Evolutionary conservation across 1,284 basidiomycete genomes (phyloP).

Genomic region (Thecaphora thlaspeos): DNA sequence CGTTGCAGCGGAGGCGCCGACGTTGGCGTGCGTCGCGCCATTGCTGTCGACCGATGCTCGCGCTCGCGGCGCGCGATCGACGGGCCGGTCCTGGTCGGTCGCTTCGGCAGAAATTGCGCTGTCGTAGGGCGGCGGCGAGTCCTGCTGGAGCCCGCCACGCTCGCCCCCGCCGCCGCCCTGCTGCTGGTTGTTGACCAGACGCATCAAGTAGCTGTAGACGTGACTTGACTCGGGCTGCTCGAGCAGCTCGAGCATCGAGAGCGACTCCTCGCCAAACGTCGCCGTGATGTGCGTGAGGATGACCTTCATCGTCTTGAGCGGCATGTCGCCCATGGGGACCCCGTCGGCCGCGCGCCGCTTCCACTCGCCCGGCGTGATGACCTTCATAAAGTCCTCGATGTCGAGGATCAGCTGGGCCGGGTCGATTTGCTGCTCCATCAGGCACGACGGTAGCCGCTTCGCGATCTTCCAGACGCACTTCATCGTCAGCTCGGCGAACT

Average conservation of each 20-base stretch:
- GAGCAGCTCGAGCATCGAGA: conserved; percentile 47
- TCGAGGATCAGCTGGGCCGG: conserved; percentile 87
- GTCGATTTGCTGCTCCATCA: conserved; percentile 76
- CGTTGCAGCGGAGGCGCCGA: no score
- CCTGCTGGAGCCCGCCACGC: no score
- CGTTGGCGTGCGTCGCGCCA: no score
- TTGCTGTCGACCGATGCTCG: no score
- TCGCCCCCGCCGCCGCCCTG: no score
- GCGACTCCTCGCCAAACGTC: conserved; percentile 42
- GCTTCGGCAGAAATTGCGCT: no score
- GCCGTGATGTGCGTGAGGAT: conserved; percentile 59
- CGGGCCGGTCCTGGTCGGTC: no score
- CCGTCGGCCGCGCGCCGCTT: conserved; percentile 82
- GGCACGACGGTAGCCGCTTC: conserved; percentile 85
- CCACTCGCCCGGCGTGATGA: conserved; percentile 94
- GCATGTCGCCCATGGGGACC: conserved; percentile 94
- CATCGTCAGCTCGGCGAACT: conserved; percentile 90
- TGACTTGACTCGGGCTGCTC: conserved; percentile 48
- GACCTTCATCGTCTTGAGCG: conserved; percentile 85
- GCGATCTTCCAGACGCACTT: conserved; percentile 99
- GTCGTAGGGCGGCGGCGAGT: no score
- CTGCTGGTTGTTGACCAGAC: conserved; percentile 50
- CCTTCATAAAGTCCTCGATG: conserved; percentile 89
- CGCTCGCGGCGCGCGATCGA: no score
- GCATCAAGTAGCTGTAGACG: conserved; percentile 52